Percentiles rank a stretch among this genome's conserved stretches.
These are phyloP conservation scores for Scedosporium aurantiacum DNA, from an alignment of 2,329 filamentous ascomycete species.

Conservation along the genomic window DNA sequence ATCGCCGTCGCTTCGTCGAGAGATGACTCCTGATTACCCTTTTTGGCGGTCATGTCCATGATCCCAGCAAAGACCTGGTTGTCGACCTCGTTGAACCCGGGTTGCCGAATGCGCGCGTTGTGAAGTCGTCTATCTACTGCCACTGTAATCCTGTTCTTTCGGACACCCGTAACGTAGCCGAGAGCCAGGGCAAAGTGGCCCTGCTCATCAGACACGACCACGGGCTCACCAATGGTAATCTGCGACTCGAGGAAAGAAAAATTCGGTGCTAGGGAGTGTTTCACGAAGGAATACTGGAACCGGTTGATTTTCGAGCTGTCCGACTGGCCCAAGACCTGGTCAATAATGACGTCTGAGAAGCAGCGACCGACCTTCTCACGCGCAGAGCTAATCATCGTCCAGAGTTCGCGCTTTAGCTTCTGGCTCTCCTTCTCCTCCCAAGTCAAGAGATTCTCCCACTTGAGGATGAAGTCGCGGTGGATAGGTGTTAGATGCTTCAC, in stretches of 20 bases:
- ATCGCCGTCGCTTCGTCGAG: conserved; percentile 15
- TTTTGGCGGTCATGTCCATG: conserved; percentile 59
- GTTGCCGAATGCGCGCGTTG: conserved; percentile 65
- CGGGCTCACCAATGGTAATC: conserved; percentile 73
- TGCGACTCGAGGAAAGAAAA: conserved; percentile 92
- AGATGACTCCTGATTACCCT: conserved; percentile 2
- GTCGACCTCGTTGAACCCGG: conserved; percentile 60
- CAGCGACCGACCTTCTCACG: conserved; percentile 82
- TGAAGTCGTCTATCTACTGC: conserved; percentile 85
- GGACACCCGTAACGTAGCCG: conserved; percentile 74
- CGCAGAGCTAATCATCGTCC: conserved; percentile 88
- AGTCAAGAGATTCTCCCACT: conserved; percentile 87
- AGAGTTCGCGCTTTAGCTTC: conserved; percentile 78
- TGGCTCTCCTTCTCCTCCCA: conserved; percentile 89
- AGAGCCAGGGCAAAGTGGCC: conserved; percentile 93
- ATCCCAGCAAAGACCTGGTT: conserved; percentile 88
- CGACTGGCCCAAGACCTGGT: conserved; percentile 39
- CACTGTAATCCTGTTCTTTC: conserved; percentile 67
- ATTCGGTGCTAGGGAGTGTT: conserved; percentile 45
- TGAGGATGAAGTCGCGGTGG: conserved; percentile 78
- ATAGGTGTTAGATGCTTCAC: conserved; percentile 64
- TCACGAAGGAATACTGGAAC: conserved; percentile 76
- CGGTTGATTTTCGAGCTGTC: conserved; percentile 78
- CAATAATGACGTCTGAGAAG: conserved; percentile 74
- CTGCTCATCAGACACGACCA: conserved; percentile 91